Evolutionary conservation across 805 yeast species (phyloP).

Genomic region (Tetrapisispora namnaoensis): DNA sequence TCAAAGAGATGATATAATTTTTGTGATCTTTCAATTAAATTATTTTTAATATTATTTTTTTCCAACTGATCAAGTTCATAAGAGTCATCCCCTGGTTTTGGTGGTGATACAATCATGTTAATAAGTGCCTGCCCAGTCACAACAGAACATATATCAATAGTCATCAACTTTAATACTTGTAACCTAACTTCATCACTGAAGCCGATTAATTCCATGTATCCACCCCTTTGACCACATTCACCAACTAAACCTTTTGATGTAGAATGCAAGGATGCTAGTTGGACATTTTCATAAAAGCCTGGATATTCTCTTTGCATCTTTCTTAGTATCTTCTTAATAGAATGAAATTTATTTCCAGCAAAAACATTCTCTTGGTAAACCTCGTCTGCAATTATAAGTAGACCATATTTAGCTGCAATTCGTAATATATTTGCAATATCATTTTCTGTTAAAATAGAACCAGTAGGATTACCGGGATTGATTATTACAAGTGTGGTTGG

Average conservation of each 20-base stretch:
- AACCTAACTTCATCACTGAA: slow-evolving; percentile 58
- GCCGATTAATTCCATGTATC: slow-evolving; percentile 90
- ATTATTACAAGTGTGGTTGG: slow-evolving; percentile 82
- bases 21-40: slow-evolving; percentile 56
- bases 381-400: slow-evolving; percentile 91
- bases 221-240: slow-evolving; percentile 99
- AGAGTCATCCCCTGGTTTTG: slow-evolving; percentile 64
- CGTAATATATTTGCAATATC: slow-evolving; percentile 62
- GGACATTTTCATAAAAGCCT: slow-evolving; percentile 57
- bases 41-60: slow-evolving; percentile 46
- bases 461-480: slow-evolving; percentile 98
- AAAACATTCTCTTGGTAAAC: slow-evolving; percentile 93
- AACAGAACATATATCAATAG: slow-evolving; percentile 85
- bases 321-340: slow-evolving; percentile 70
- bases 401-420: slow-evolving; percentile 74
- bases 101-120: slow-evolving; percentile 92
- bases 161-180: slow-evolving; percentile 74
- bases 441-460: slow-evolving; percentile 58
- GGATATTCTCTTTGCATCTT: slow-evolving; percentile 46
- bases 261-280: slow-evolving; percentile 90
- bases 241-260: slow-evolving; percentile 96
- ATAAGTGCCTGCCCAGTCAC: slow-evolving; percentile 90
- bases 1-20: slow-evolving; percentile 59
- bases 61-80: slow-evolving; percentile 61
- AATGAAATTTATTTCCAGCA: slow-evolving; percentile 61